Conservation (phyloP, 495 filamentous ascomycete genomes). For the Margaritispora aquatica region DNA sequence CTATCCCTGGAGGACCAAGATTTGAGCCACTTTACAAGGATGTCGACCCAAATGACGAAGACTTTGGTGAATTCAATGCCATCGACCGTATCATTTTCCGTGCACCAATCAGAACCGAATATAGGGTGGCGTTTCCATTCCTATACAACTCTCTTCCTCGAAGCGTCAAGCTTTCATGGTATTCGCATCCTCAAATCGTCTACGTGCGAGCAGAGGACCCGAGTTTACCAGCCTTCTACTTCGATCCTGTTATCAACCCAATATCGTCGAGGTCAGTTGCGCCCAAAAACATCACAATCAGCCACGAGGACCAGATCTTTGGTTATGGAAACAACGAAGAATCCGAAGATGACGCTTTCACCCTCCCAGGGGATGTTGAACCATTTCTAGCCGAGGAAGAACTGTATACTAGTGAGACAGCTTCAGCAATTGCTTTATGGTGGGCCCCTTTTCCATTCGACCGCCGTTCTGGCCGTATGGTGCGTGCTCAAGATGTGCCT, state of each 20-base stretch:
- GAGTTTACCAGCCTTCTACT: constrained; percentile 86
- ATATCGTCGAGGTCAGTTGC: constrained; percentile 94
- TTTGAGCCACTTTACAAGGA: constrained; percentile 99
- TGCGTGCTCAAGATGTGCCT: constrained; percentile 93
- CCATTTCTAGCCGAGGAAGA: constrained; percentile 90
- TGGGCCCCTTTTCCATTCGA: constrained; percentile 98
- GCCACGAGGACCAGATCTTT: constrained; percentile 94
- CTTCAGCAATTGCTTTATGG: constrained; percentile 91
- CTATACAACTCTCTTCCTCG: constrained; percentile 95
- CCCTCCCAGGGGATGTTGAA: constrained; percentile 71
- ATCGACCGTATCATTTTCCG: constrained; percentile 99
- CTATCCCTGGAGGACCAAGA: constrained; percentile 91
- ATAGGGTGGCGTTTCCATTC: constrained; percentile 88
- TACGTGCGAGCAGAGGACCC: constrained; percentile 86
- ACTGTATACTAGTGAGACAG: constrained; percentile 82
- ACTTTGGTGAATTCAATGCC: constrained; percentile 99
- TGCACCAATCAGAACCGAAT: constrained; percentile 91
- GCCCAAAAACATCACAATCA: constrained; percentile 88
- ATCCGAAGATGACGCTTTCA: constrained; percentile 67
- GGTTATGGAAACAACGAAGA: constrained; percentile 80
- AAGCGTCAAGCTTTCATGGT: constrained; percentile 90
- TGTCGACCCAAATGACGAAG: constrained; percentile 97
- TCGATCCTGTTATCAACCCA: constrained; percentile 95
- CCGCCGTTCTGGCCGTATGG: constrained; percentile 93
- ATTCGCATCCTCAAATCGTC: constrained; percentile 88